Base-by-base conservation (phyloP, 768 basidiomycete species). In the Boletus vermiculosoides region DNA sequence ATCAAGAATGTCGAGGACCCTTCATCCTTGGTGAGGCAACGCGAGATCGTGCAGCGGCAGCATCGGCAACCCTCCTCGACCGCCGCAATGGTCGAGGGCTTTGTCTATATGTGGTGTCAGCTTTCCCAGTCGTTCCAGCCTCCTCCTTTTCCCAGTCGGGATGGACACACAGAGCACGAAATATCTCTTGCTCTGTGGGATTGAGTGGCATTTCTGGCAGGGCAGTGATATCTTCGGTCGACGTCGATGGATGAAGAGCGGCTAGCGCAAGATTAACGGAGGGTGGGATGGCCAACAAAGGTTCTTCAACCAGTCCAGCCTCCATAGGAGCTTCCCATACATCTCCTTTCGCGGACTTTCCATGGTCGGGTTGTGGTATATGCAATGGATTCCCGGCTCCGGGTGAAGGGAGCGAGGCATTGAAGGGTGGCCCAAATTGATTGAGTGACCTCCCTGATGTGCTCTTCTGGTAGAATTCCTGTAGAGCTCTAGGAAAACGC, bases 161-260 rank as follows among this genome's bases (percentile, higher is more conserved):
- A 57, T 80, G 78, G 33, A 80, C 74, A 57, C 86, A 90, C 25
- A 90, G 71, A 46, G 80, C 78, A 41, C 76, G 81, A 71, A 90
- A 90, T 48, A 90, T 84, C 69, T 86, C 83, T 64, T 86, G 82
- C 63, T 90, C 88, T 11, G 80, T 83, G 23, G 83, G 83, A 61
- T 81, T 90, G 48, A 90, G 77, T 20, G 87, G 88, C 4, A 74
- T 73, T 30, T 73, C 71, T 8, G 67, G 46, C 15, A 37, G 36
- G 12, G 48, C 22, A 25, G 49, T 37, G 20, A 16, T 53, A 13
- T 61, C 62, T 40, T 63, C 58, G 16, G 54, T 46, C 55, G 61
- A 52, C 31, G 51, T 57, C 28, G 58, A 50, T 10, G 64, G 60
- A 33, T 63, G 71, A 30, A 72, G 57, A 41, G 63, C 67, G 28